Evolutionary conservation across 192 early-diverging fungal genomes (phyloP), one percentile per base, ranked within the genome.

Genomic region (Umbelopsis sp.): DNA sequence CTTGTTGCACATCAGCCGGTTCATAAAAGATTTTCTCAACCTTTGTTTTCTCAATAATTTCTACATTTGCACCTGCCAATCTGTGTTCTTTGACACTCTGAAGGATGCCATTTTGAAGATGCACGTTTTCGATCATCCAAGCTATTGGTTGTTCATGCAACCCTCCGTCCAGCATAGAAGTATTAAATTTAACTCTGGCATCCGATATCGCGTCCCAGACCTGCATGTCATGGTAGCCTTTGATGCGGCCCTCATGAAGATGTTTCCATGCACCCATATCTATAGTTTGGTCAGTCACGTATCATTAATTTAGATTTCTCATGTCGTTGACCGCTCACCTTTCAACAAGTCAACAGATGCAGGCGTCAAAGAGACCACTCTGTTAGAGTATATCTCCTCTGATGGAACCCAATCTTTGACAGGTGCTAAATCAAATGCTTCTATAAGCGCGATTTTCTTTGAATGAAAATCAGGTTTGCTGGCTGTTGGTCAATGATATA

Each of bases 111-210:
- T 83, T 72, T 64, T 94, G 93, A 27, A 97, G 77, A 78, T 92
- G 87, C 65, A 88, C 74, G 70, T 96, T 98, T 76, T 98, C 95
- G 20, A 95, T 84, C 82, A 98, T 96, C 69, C 82, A 93, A 8
- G 94, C 96, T 44, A 95, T 85, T 51, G 87, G 50, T 67, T 70
- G 16, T 9, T 37, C 23, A 51, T 67, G 18, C 58, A 16, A 47
- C 33, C n/a, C 45, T 35, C 18, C 48, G 23, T 44, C 33, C 51
- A 72, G 35, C 44, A 68, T 22, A 3, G 84, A 61, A 16, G 89
- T 74, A 71, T 89, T 84, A 77, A 94, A 96, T 33, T 74, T 72
- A 25, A 96, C 82, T 47, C 77, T 66, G 11, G 91, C 91, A 11
- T 84, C 82, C 44, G 83, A 86, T 7, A 89, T 73, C 3, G 85